These are phyloP conservation scores for Silene conica DNA, from an alignment of 148 eudicot species.

Conservation along the genomic window DNA sequence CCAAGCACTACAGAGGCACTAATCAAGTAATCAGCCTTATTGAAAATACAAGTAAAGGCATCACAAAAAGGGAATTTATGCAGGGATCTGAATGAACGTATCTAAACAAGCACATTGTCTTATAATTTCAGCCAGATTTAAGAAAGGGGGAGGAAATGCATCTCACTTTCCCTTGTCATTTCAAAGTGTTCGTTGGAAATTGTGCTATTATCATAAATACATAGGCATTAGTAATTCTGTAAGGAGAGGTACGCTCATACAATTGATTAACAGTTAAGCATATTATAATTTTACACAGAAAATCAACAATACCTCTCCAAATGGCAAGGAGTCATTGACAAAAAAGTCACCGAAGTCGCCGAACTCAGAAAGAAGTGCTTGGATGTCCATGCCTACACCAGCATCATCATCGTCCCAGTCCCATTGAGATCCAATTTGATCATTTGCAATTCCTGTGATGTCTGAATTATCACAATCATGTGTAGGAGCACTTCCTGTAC, in stretches of 20 bases:
- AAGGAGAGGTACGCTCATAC: constrained; percentile 6
- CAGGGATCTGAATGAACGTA: neutral
- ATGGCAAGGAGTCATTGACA: constrained; percentile 71
- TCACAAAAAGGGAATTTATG: neutral
- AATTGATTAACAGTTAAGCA: neutral
- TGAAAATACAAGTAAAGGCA: neutral
- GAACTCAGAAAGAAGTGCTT: constrained; percentile 89
- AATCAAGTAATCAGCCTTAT: neutral
- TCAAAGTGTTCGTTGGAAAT: neutral
- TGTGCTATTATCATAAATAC: neutral
- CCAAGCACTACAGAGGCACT: neutral
- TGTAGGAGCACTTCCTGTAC: constrained; percentile 41
- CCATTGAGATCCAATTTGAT: constrained; percentile 59
- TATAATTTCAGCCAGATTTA: neutral
- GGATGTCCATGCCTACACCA: constrained; percentile 79
- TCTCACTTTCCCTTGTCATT: neutral
- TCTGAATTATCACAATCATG: constrained; percentile 54
- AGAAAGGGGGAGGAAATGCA: neutral
- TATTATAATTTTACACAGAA: neutral
- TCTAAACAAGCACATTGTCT: neutral
- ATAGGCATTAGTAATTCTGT: neutral
- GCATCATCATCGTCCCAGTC: constrained; percentile 91
- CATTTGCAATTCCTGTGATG: constrained; percentile 55
- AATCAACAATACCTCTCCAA: constrained; percentile 74
- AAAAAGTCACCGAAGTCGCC: constrained; percentile 98